A percentile compares a stretch with the other conserved stretches of the same genome.
Conservation (phyloP, 2,329 filamentous ascomycete species). For the Pleoardoris graminearum region DNA sequence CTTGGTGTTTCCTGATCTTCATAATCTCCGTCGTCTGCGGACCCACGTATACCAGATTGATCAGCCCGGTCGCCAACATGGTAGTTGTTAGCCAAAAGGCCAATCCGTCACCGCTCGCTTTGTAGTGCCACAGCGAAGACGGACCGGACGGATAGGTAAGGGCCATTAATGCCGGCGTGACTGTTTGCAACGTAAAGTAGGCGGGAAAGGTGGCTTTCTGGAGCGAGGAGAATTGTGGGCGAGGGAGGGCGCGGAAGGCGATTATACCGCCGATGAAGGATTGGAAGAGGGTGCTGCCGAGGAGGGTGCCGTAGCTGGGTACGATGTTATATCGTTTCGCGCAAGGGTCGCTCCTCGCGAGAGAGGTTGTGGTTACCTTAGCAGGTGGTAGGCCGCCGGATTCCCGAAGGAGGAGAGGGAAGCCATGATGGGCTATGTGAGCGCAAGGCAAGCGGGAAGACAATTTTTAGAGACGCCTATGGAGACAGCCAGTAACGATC, state of each 20-base stretch:
- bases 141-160: constrained; percentile 69
- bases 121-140: constrained; percentile 10
- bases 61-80: constrained; percentile 70
- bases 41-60: constrained; percentile 72
- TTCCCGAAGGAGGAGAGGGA: constrained; percentile 60
- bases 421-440: constrained; percentile 35
- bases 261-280: constrained; percentile 75
- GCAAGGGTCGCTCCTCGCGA: background rate
- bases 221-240: constrained; percentile 78
- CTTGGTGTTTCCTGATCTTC: constrained; percentile 76
- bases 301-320: constrained; percentile 78
- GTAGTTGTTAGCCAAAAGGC: constrained; percentile 63
- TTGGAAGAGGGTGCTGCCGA: constrained; percentile 87
- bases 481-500: no score
- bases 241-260: constrained; percentile 74
- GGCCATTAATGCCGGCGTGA: constrained; percentile 71
- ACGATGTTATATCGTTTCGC: constrained; percentile 15
- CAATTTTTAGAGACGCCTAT: no score
- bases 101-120: constrained; percentile 21
- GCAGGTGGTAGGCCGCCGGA: constrained; percentile 73
- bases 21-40: constrained; percentile 77
- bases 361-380: constrained; percentile 59
- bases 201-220: constrained; percentile 79
- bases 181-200: constrained; percentile 85
- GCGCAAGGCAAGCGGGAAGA: background rate